Conservation (phyloP, 352 stramenopile genomes). For the Globisporangium paroecandrum region DNA sequence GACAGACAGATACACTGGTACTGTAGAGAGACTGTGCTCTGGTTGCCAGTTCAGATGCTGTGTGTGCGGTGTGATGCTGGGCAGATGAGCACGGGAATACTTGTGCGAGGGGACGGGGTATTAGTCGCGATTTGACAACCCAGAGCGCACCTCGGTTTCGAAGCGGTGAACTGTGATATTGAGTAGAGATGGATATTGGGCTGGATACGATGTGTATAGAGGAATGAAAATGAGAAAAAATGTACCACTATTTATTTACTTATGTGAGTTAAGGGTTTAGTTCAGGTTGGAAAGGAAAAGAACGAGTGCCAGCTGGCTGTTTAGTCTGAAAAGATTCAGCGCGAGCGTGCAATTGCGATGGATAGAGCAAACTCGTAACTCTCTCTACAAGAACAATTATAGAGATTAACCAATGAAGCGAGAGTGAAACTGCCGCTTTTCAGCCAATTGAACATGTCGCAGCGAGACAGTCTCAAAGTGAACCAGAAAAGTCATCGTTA, state of each 20-base stretch:
- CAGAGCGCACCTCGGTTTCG: too few relatives aligned
- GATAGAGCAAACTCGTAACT: background rate
- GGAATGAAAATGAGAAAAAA: background rate
- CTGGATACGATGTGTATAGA: background rate
- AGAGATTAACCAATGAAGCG: constrained; percentile 9
- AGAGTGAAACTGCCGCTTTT: background rate
- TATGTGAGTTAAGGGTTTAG: background rate
- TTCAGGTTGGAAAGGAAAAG: background rate
- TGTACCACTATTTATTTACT: background rate
- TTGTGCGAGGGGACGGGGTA: background rate
- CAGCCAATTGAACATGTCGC: constrained; percentile 2
- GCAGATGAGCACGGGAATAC: background rate
- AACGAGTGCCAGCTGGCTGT: background rate
- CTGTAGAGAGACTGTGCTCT: background rate
- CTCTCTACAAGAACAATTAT: constrained; percentile 7
- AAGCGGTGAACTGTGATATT: background rate
- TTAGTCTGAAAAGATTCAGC: constrained; percentile 7
- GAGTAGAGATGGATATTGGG: background rate
- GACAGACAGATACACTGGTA: background rate
- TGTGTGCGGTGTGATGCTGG: background rate
- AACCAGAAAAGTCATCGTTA: background rate
- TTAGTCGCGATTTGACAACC: background rate
- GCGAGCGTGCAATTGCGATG: background rate
- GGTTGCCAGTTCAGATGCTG: background rate
- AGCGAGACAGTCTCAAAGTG: background rate